Percentiles rank a stretch among this genome's conserved stretches.
Evolutionary conservation across 371 early-diverging fungal genomes (phyloP).

Genomic region (Rhizopus arrhizus): DNA sequence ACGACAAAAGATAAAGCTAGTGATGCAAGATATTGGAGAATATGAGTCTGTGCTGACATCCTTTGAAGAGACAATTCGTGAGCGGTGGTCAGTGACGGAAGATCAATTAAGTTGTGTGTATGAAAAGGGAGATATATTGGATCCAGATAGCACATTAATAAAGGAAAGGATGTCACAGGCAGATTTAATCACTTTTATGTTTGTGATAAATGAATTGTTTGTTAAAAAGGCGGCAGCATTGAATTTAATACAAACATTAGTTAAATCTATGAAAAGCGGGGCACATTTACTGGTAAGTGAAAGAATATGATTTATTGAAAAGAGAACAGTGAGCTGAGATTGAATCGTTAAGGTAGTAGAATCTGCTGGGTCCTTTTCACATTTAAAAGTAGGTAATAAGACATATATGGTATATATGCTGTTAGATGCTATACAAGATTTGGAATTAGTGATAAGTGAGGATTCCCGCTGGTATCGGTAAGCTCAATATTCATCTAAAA

Average conservation of each 20-base stretch:
- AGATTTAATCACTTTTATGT: conserved; percentile 83
- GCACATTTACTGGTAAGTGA: conserved; percentile 69
- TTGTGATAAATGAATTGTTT: conserved; percentile 91
- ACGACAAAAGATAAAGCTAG: conserved; percentile 50
- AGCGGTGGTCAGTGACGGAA: conserved; percentile 35
- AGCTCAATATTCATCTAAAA: background rate
- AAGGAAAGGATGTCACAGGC: conserved; percentile 56
- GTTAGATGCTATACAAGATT: conserved; percentile 78
- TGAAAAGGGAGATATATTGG: conserved; percentile 55
- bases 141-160: conserved; percentile 20
- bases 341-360: conserved; percentile 68
- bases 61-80: conserved; percentile 37
- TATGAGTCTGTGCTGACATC: conserved; percentile 50
- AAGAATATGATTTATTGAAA: background rate
- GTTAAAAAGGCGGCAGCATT: conserved; percentile 76
- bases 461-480: conserved; percentile 88
- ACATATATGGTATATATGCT: conserved; percentile 88
- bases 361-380: conserved; percentile 93
- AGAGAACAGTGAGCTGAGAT: background rate
- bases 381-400: conserved; percentile 72
- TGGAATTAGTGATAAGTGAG: conserved; percentile 66
- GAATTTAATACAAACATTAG: conserved; percentile 70
- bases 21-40: conserved; percentile 77
- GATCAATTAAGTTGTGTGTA: conserved; percentile 41
- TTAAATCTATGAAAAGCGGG: conserved; percentile 68